Conservation (phyloP, 306 rosid genomes). For the Lotus japonicus region DNA sequence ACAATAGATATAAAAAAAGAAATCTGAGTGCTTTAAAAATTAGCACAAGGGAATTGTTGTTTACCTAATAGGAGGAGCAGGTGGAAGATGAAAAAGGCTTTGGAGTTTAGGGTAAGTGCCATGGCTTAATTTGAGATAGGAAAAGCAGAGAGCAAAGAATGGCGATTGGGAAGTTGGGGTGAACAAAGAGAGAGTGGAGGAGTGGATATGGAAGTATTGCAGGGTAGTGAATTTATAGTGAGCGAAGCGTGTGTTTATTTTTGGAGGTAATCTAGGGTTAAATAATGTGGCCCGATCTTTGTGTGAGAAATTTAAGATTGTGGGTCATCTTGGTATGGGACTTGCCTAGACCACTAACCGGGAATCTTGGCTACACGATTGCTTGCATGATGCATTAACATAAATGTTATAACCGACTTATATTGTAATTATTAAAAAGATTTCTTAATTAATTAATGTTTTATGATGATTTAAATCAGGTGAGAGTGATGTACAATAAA, state of each 20-base stretch:
- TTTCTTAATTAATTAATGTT: too few species aligned
- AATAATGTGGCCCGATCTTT: conserved; percentile 25
- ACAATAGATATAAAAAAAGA: background rate
- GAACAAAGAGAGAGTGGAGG: background rate
- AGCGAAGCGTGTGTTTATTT: background rate
- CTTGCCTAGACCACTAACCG: background rate
- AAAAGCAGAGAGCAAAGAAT: background rate
- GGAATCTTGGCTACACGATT: background rate
- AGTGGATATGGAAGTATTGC: background rate
- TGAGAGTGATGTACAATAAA: too few species aligned
- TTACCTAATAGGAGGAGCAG: conserved; percentile 35
- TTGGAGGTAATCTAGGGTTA: background rate
- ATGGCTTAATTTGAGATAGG: conserved; percentile 1
- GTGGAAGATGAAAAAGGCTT: conserved; percentile 16
- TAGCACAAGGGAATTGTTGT: background rate
- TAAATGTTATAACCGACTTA: too few species aligned
- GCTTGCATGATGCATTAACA: too few species aligned
- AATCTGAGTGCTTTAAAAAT: background rate
- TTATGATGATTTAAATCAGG: too few species aligned
- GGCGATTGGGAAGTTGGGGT: background rate
- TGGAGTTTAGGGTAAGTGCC: conserved; percentile 20
- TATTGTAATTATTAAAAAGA: too few species aligned
- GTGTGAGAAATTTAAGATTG: conserved; percentile 27
- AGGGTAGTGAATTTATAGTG: conserved; percentile 13
- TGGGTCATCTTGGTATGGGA: conserved; percentile 31